These are phyloP conservation scores for Cyberlindnera japonica DNA, from an alignment of 805 yeast species.

Conservation along the genomic window DNA sequence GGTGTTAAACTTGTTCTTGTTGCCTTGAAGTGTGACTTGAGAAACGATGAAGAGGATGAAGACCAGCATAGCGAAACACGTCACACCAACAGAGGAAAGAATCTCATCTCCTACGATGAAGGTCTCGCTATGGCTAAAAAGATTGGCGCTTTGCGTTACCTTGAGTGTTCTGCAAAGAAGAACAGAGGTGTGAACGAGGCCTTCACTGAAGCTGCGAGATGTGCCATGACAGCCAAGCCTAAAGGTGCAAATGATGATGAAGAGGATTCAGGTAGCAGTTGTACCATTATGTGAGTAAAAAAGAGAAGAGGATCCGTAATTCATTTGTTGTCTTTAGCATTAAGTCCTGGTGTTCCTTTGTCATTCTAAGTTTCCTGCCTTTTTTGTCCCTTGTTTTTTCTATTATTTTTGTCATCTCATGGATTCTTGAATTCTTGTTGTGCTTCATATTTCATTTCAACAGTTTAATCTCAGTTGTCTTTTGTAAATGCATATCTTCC, in stretches of 20 bases:
- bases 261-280: slow-evolving; percentile 31
- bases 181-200: slow-evolving; percentile 99
- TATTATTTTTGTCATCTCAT: not conserved
- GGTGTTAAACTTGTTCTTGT: slow-evolving; percentile 92
- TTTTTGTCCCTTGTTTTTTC: not conserved
- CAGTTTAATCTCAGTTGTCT: too few relatives aligned
- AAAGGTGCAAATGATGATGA: slow-evolving; percentile 59
- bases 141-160: slow-evolving; percentile 89
- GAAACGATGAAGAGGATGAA: slow-evolving; percentile 56
- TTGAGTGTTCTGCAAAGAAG: slow-evolving; percentile 95
- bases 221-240: slow-evolving; percentile 86
- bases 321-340: too few relatives aligned
- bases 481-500: too few relatives aligned
- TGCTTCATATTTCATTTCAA: not conserved
- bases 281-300: slow-evolving; percentile 40
- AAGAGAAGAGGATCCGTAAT: too few relatives aligned
- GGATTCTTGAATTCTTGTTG: not conserved
- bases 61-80: slow-evolving; percentile 32
- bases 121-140: slow-evolving; percentile 89
- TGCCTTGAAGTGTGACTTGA: slow-evolving; percentile 90
- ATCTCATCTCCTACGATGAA: slow-evolving; percentile 82
- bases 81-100: slow-evolving; percentile 33
- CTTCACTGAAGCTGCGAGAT: slow-evolving; percentile 96
- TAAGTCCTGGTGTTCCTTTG: too few relatives aligned
- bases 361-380: not conserved